Conservation (phyloP, 2,329 filamentous ascomycete genomes). For the Exophiala sideris region DNA sequence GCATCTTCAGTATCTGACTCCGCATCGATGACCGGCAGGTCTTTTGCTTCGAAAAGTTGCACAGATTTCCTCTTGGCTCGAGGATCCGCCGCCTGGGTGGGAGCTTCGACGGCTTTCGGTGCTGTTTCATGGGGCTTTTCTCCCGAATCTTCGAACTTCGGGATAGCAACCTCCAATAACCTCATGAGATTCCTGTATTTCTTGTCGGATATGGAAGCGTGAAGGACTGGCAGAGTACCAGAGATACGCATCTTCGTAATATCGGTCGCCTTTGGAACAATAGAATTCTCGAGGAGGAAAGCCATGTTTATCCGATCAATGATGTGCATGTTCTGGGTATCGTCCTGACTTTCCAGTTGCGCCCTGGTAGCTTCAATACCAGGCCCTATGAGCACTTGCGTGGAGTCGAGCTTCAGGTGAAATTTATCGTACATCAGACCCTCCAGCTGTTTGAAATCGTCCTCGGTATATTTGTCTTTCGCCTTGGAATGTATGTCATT, state of each 20-base stretch:
- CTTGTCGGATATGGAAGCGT: conserved; percentile 85
- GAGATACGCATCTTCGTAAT: conserved; percentile 88
- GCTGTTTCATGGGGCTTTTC: conserved; percentile 32
- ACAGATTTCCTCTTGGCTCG: conserved; percentile 37
- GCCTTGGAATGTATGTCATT: conserved; percentile 89
- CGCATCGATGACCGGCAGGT: conserved; percentile 76
- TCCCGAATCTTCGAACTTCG: conserved; percentile 64
- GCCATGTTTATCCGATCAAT: conserved; percentile 97
- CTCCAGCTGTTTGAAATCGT: conserved; percentile 84
- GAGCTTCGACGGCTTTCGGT: conserved; percentile 33
- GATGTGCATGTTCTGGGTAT: conserved; percentile 73
- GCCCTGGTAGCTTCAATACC: conserved; percentile 86
- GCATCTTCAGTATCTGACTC: conserved; percentile 59
- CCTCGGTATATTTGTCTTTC: conserved; percentile 77
- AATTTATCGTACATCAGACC: conserved; percentile 98
- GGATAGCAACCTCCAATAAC: conserved; percentile 90
- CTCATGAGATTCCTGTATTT: conserved; percentile 98
- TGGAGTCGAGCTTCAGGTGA: conserved; percentile 85
- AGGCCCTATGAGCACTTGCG: conserved; percentile 90
- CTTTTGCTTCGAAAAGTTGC: conserved; percentile 53
- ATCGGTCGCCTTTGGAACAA: conserved; percentile 92
- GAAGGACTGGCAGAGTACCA: conserved; percentile 85
- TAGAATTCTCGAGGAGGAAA: conserved; percentile 93
- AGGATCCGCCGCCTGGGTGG: conserved; percentile 26
- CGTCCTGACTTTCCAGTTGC: conserved; percentile 67